Evolutionary conservation across 257 asterid species (phyloP).

Genomic region (Fraxinus americana): DNA sequence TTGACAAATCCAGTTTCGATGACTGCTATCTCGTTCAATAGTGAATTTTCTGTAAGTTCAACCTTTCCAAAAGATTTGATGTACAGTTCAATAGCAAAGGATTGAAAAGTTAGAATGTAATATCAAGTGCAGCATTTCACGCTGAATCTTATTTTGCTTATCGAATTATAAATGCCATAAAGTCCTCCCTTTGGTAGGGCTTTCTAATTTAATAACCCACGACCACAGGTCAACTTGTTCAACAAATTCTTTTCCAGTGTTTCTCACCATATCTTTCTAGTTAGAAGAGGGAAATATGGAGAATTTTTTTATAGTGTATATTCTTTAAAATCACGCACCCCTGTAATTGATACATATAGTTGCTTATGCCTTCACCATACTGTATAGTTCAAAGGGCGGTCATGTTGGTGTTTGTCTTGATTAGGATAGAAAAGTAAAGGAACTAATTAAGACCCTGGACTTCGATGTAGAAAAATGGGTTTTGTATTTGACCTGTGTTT

Average conservation of each 20-base stretch:
- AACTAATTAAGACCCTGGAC: too few relatives aligned
- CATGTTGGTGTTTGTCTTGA: background rate
- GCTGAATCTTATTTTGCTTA: background rate
- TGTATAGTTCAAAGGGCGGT: background rate
- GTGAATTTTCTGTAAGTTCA: slow-evolving; percentile 12
- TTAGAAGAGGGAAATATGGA: too few relatives aligned
- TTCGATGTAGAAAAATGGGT: too few relatives aligned
- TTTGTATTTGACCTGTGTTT: too few relatives aligned
- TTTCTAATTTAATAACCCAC: background rate
- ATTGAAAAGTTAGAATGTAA: background rate
- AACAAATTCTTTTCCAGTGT: background rate
- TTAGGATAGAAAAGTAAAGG: background rate
- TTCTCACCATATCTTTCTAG: background rate
- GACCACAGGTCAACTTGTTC: background rate
- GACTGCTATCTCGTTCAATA: background rate
- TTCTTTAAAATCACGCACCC: too few relatives aligned
- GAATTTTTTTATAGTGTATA: too few relatives aligned
- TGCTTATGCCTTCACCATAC: background rate
- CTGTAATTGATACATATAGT: too few relatives aligned
- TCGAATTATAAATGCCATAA: background rate
- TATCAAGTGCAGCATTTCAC: background rate
- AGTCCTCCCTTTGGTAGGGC: background rate
- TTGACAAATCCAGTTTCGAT: slow-evolving; percentile 24
- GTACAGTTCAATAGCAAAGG: slow-evolving; percentile 27
- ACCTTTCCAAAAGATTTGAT: slow-evolving; percentile 12